Evolutionary conservation across 345 rosid genomes (phyloP), one percentile per base, ranked within the genome.

Genomic region (Gynandropsis gynandra): DNA sequence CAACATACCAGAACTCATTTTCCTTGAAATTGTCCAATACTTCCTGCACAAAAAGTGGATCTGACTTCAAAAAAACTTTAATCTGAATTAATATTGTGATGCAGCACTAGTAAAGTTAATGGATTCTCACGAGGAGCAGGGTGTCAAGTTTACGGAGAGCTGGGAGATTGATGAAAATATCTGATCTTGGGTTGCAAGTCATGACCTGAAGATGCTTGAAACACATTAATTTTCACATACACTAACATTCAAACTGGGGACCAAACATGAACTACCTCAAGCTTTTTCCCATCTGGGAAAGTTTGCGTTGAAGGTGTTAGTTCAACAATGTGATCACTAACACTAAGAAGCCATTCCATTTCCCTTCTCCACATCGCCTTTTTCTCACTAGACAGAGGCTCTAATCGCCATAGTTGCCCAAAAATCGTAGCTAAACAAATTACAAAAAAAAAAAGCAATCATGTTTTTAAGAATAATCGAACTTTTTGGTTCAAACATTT

Each of bases 341-440:
- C 96, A 44, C 81, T 72, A 43, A 85, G 82, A 65, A 76, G 76
- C 78, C 86, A 88, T 46, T 85, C 97, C 87, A 85, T 85, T 66
- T 92, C 99, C 48, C 99, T 85, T 63, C 75, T 55, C 99, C 99
- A 92, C 95, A 92, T 83, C 0, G 80, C 70, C 59, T 75, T 88
- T 78, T 83, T 87, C 58, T 85, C 95, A 6, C 47, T 39, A 16
- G 83, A 33, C 50, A 87, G 56, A 32, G 95, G 94, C 70, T 83
- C 97, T 62, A 92, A 56, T 68, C 98, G 81, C 98, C 98, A 92
- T 10, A 88, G 68, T 59, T 92, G 98, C 29, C 98, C 97, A 65
- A 92, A 92, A 42, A 88, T 45, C 1, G 94, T 81, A 57, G 94
- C 99, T 92, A 56, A 21, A 64, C n/a, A n/a, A n/a, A n/a, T n/a